Percentiles rank a stretch among this genome's conserved stretches.
phyloP scores from a whole-genome alignment of 2,329 filamentous ascomycete genomes.

The Tolypocladium tundrense region DNA sequence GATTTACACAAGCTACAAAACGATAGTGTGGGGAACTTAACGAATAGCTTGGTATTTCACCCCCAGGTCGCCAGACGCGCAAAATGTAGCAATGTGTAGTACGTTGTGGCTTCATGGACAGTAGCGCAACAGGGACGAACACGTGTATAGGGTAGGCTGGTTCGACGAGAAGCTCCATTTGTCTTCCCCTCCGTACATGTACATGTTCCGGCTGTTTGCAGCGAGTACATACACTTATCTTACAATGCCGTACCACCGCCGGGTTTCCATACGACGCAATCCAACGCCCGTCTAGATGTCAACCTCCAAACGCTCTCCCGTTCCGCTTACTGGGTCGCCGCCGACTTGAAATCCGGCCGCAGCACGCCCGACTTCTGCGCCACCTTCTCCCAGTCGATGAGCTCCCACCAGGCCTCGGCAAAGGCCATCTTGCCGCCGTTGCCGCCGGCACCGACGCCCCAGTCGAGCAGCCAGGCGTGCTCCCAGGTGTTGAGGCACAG shows the following conservation, averaged over 20 bases:
- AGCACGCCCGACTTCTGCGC: conserved; percentile 25
- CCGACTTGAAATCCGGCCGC: conserved; percentile 24
- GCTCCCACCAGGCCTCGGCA: conserved; percentile 76
- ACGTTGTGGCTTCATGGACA: neutral
- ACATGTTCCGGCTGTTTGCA: neutral
- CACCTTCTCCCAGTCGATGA: conserved; percentile 76
- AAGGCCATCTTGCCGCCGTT: conserved; percentile 65
- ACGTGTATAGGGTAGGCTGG: neutral
- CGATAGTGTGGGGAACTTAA: no score
- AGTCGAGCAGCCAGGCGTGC: conserved; percentile 83
- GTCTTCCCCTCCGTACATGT: neutral
- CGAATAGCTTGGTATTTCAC: no score
- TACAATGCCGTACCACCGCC: neutral
- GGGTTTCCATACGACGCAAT: neutral
- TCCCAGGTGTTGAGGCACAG: conserved; percentile 96
- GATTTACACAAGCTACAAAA: no score
- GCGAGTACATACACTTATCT: neutral
- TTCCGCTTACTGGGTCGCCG: conserved; percentile 5
- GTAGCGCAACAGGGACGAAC: neutral
- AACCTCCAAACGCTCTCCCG: neutral
- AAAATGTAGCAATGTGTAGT: no score
- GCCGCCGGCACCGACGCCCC: conserved; percentile 46
- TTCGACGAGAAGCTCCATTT: neutral
- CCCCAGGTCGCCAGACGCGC: no score
- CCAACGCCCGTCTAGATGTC: neutral